These are phyloP conservation scores for Coniochaeta hoffmannii DNA, from an alignment of 2,329 filamentous ascomycete species.

Conservation along the genomic window DNA sequence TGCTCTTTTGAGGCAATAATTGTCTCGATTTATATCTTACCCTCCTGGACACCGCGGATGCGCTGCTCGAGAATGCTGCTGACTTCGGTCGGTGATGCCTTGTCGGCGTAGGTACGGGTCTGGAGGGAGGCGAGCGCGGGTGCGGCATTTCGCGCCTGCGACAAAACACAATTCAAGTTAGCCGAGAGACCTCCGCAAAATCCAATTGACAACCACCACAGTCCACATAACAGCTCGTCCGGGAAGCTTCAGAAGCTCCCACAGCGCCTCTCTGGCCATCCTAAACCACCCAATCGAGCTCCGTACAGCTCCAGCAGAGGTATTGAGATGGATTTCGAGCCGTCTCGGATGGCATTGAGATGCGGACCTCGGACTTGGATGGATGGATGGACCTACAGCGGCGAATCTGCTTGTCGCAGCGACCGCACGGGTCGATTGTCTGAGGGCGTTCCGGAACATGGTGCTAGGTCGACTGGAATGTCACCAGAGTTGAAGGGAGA, in stretches of 20 bases:
- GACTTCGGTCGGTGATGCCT: conserved; percentile 95
- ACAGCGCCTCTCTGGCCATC: conserved; percentile 16
- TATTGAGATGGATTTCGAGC: conserved; percentile 29
- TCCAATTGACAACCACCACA: not conserved
- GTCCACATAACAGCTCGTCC: conserved; percentile 24
- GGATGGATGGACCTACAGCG: conserved; percentile 72
- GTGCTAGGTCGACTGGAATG: conserved; percentile 45
- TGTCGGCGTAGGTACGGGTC: conserved; percentile 82
- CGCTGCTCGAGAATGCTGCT: conserved; percentile 99
- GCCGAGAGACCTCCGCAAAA: conserved; percentile 13
- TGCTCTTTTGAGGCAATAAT: too few species aligned
- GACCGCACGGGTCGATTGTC: conserved; percentile 92
- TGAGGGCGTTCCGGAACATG: conserved; percentile 98
- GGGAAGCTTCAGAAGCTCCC: conserved; percentile 30
- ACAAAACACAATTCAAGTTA: conserved; percentile 4
- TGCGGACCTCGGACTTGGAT: conserved; percentile 25
- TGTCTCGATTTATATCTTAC: not conserved
- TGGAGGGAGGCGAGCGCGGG: conserved; percentile 66
- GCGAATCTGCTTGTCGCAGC: conserved; percentile 86
- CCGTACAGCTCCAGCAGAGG: conserved; percentile 17
- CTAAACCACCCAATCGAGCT: conserved; percentile 32
- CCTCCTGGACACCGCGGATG: conserved; percentile 94
- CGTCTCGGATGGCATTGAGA: conserved; percentile 38
- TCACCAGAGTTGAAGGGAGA: conserved; percentile 41
- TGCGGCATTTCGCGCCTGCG: conserved; percentile 77